Evolutionary conservation across 1,139 yeast species (phyloP), one percentile per base, ranked within the genome.

Genomic region (Blastobotrys raffinosifermentans): DNA sequence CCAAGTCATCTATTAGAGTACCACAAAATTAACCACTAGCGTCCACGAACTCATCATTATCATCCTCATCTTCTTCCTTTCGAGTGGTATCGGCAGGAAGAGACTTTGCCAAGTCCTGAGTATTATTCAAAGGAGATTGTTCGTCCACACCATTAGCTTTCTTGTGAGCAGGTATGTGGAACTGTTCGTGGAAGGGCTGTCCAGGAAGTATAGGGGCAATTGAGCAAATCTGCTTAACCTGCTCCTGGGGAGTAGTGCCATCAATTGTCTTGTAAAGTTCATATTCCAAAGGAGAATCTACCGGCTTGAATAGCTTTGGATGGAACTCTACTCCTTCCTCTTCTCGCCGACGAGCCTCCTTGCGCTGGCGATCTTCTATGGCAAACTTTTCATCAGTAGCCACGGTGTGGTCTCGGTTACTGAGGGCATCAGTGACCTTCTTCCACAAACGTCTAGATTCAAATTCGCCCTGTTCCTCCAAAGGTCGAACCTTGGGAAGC

Each of bases 321-420:
- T 75, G 78, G 60, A 84, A 87, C 45, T 78, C 85, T 1, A 74
- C 78, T 4, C 94, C 94, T 23, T 79, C 84, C 48, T 82, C 94
- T 10, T 63, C 58, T 50, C 98, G 73, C 51, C 75, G 70, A 56
- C 80, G 82, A 8, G 95, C 89, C 29, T 67, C 63, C 14, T 64
- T 63, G 54, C 98, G 74, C 63, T 91, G 98, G 16, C 71, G 71
- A 45, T 87, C 83, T 63, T 91, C 98, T 34, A 91, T 84, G 48
- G 76, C 73, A 53, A 69, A 82, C 60, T 91, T 91, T 55, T 87
- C 96, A 19, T 77, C 81, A 0, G 98, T 91, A 2, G 98, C 98
- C 1, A 67, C 63, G 10, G 65, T 70, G 57, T 91, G 98, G 57
- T 91, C 77, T 46, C 95, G 73, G 26, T 67, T 59, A 3, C 81